These are phyloP conservation scores for Ophiostoma perfectum DNA, from an alignment of 2,329 filamentous ascomycete genomes.

Conservation along the genomic window DNA sequence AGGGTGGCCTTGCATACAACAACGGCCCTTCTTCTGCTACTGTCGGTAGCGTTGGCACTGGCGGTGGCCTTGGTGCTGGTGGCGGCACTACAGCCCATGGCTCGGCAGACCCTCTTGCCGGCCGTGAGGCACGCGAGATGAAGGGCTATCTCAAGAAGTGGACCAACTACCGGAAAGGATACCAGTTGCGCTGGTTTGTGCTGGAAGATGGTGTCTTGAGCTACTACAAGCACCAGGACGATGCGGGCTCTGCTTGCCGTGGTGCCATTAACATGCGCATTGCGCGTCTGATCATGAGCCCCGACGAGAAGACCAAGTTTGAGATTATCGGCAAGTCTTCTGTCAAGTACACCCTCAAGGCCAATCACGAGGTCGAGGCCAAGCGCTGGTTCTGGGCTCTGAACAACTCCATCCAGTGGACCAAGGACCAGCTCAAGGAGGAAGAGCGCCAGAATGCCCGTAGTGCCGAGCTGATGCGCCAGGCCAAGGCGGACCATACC, in stretches of 20 bases:
- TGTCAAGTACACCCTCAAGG: slow-evolving; percentile 96
- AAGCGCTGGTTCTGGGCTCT: slow-evolving; percentile 99
- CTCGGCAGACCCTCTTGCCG: slow-evolving; percentile 53
- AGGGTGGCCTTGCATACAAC: slow-evolving; percentile 38
- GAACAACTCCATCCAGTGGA: slow-evolving; percentile 98
- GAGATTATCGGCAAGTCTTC: slow-evolving; percentile 98
- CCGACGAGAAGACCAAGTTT: slow-evolving; percentile 95
- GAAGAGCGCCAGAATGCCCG: slow-evolving; percentile 72
- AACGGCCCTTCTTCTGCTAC: not conserved
- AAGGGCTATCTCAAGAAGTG: slow-evolving; percentile 98
- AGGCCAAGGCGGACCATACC: slow-evolving; percentile 58
- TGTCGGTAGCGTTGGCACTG: not conserved
- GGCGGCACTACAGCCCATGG: not conserved
- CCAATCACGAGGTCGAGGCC: slow-evolving; percentile 95
- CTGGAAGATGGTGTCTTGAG: slow-evolving; percentile 94
- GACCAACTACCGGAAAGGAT: slow-evolving; percentile 97
- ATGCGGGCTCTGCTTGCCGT: slow-evolving; percentile 90
- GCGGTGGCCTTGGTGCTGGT: slow-evolving; percentile 12
- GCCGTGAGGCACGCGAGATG: slow-evolving; percentile 90
- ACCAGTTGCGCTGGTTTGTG: slow-evolving; percentile 96
- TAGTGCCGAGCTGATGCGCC: slow-evolving; percentile 67
- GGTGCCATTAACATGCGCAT: slow-evolving; percentile 99
- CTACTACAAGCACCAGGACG: slow-evolving; percentile 99
- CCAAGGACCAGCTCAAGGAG: slow-evolving; percentile 92
- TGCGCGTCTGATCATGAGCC: slow-evolving; percentile 87